Evolutionary conservation across 1,284 basidiomycete species (phyloP), one percentile per base, ranked within the genome.

Genomic region (Ustilago sp.): DNA sequence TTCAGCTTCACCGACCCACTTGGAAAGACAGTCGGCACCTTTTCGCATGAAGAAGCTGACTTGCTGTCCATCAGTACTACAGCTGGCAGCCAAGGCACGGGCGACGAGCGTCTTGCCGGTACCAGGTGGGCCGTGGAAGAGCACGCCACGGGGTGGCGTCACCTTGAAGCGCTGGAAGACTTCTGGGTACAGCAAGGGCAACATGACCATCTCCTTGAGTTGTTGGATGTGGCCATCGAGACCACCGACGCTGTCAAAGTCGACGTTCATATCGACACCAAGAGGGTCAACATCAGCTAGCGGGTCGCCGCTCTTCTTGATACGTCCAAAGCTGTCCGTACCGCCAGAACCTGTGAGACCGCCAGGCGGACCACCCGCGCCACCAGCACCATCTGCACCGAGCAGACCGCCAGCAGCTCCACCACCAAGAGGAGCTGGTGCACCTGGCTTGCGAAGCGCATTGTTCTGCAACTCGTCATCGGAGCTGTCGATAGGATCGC

Each of bases 11-110:
- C 97, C 97, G 12, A 99, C 96, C 97, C 97, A 99, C 88, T 99
- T 99, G 8, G 94, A 97, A 32, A 99, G 89, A 79, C 94, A 95
- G 86, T 99, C 97, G 28, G 97, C 97, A 45, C 97, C 97, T 87
- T 99, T 99, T 57, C 97, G 93, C 97, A 99, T 99, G 89, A 98
- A 99, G 89, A 99, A 99, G 2, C 94, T 93, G 45, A 99, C 96
- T 80, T 93, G 92, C 80, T 93, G 93, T 36, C 94, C 95, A 55
- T 94, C 91, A 0, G 92, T 92, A 55, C 94, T 92, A 87, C 94
- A 96, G 75, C 93, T 97, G 0, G 96, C 94, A 0, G 97, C 96
- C 4, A 99, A 89, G 0, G 97, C 97, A 69, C 97, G 90, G 0
- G 97, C 97, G 4, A 86, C 82, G 34, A 86, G 77, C 45, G 85